Evolutionary conservation across 1,139 yeast genomes (phyloP).

Genomic region (Suhomyces taliae): DNA sequence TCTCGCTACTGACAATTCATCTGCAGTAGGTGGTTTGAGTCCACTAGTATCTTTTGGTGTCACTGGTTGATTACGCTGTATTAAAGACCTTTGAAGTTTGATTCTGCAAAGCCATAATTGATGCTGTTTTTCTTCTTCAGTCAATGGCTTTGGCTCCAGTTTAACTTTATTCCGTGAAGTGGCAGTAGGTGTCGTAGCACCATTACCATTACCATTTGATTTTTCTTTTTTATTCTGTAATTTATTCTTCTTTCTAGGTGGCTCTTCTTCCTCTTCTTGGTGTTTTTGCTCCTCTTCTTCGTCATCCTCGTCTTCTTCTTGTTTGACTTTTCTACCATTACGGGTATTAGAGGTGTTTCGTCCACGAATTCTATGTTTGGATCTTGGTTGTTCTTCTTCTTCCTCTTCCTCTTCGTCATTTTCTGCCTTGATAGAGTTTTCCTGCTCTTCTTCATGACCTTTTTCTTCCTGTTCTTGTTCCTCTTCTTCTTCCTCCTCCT

Average conservation of each 20-base stretch:
- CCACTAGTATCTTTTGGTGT: slow-evolving; percentile 36
- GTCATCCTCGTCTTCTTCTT: slow-evolving; percentile 4
- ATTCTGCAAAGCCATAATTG: slow-evolving; percentile 51
- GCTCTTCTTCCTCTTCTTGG: slow-evolving; percentile 2
- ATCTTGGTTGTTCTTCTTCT: slow-evolving; percentile 1
- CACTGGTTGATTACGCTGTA: slow-evolving; percentile 44
- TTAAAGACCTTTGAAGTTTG: slow-evolving; percentile 45
- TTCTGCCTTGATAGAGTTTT: slow-evolving; percentile 4
- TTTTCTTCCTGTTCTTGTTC: slow-evolving; percentile 23
- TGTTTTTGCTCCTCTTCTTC: not conserved
- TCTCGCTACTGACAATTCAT: slow-evolving; percentile 55
- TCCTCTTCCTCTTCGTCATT: slow-evolving; percentile 18
- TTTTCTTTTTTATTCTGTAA: slow-evolving; percentile 1
- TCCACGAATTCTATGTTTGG: slow-evolving; percentile 12
- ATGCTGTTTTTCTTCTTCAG: slow-evolving; percentile 43
- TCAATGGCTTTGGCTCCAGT: slow-evolving; percentile 16
- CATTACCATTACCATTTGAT: slow-evolving; percentile 5
- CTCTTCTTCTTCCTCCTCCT: slow-evolving; percentile 29
- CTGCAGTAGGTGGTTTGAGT: slow-evolving; percentile 46
- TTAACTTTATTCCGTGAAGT: slow-evolving; percentile 7
- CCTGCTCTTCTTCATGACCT: slow-evolving; percentile 13
- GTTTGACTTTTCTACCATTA: slow-evolving; percentile 7
- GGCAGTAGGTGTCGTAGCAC: slow-evolving; percentile 6
- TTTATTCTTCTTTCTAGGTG: slow-evolving; percentile 2
- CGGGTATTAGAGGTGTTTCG: slow-evolving; percentile 7